A percentile compares a stretch with the other conserved stretches of the same genome.
These are phyloP conservation scores for Adansonia digitata DNA, from an alignment of 345 rosid genomes.

Conservation along the genomic window DNA sequence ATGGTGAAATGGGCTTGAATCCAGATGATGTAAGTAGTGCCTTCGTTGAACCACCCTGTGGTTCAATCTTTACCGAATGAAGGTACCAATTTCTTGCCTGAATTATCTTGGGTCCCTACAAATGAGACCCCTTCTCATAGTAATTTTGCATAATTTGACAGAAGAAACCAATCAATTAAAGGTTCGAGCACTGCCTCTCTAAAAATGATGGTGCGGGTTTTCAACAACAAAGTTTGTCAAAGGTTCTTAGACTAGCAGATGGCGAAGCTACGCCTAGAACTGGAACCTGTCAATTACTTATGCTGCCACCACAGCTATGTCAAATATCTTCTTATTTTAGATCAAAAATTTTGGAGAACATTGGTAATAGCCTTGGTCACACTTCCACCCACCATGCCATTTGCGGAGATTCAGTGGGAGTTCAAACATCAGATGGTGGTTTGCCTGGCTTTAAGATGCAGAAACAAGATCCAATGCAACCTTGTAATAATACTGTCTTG, in stretches of 20 bases:
- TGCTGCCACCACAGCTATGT: constrained; percentile 29
- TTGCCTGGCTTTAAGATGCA: constrained; percentile 31
- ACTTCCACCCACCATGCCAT: constrained; percentile 15
- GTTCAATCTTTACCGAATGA: constrained; percentile 38
- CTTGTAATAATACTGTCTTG: constrained; percentile 34
- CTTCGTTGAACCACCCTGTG: constrained; percentile 58
- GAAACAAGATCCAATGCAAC: constrained; percentile 33
- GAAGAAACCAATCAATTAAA: constrained; percentile 24
- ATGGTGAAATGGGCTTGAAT: too few species aligned
- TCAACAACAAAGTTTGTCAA: constrained; percentile 23
- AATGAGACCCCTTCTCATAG: constrained; percentile 37
- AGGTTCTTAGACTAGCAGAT: constrained; percentile 20
- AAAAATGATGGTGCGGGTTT: constrained; percentile 16
- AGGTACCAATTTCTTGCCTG: constrained; percentile 54
- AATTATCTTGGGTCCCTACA: constrained; percentile 50
- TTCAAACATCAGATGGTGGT: constrained; percentile 13
- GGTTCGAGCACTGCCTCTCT: constrained; percentile 21
- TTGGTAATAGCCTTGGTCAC: constrained; percentile 19
- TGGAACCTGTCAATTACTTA: constrained; percentile 24
- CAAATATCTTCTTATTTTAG: constrained; percentile 35
- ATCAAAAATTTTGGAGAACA: constrained; percentile 33
- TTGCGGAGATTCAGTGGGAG: constrained; percentile 21
- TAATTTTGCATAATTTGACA: constrained; percentile 34
- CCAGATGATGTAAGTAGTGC: constrained; percentile 64
- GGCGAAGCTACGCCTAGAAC: constrained; percentile 22